Percentiles rank a stretch among this genome's conserved stretches.
Evolutionary conservation across 352 stramenopile species (phyloP).

Genomic region (Globisporangium paddicum): DNA sequence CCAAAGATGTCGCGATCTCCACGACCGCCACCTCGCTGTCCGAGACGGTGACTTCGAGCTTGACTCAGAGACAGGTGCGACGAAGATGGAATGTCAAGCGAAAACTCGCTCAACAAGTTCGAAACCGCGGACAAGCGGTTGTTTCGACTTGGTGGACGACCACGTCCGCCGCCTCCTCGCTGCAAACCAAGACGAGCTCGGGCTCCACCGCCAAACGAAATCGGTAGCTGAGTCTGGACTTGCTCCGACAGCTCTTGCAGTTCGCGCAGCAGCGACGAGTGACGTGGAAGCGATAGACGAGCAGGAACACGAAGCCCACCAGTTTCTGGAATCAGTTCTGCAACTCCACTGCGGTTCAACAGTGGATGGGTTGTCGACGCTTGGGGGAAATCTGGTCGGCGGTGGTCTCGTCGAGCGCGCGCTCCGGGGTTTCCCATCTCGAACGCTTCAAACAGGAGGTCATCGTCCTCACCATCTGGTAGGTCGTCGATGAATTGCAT

Average conservation of each 20-base stretch:
- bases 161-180: conserved; percentile 35
- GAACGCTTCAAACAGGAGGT: conserved; percentile 56
- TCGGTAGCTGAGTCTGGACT: conserved; percentile 62
- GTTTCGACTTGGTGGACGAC: conserved; percentile 47
- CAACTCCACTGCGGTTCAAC: conserved; percentile 22
- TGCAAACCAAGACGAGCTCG: conserved; percentile 26
- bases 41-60: conserved; percentile 19
- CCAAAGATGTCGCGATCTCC: conserved; percentile 52
- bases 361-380: conserved; percentile 29
- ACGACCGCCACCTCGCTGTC: conserved; percentile 39
- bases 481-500: conserved; percentile 60
- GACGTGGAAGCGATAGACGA: conserved; percentile 47
- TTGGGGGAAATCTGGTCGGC: conserved; percentile 5
- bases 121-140: conserved; percentile 68
- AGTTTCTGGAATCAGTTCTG: conserved; percentile 7
- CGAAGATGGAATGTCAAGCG: conserved; percentile 62
- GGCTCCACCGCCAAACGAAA: conserved; percentile 20
- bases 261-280: conserved; percentile 70
- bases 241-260: conserved; percentile 73
- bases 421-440: conserved; percentile 29
- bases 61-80: conserved; percentile 31
- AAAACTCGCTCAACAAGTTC: conserved; percentile 80
- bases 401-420: conserved; percentile 34
- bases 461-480: conserved; percentile 43
- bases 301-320: conserved; percentile 26